Evolutionary conservation across 257 asterid genomes (phyloP), one percentile per base, ranked within the genome.

Genomic region (Plantago elongata): DNA sequence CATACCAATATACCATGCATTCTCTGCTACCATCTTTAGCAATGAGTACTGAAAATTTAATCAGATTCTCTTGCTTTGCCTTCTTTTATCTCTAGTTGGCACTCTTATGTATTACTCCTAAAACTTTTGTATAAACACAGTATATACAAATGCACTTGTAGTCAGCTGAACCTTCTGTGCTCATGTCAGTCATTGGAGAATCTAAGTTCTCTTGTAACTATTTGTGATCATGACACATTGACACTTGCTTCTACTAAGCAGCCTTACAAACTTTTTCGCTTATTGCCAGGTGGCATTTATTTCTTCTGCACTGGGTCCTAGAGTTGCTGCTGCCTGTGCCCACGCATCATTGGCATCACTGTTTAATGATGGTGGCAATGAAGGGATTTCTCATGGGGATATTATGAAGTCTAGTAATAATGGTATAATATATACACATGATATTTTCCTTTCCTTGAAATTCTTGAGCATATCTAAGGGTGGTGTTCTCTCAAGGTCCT

Each of bases 261-360:
- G 1, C 27, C 27, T 22, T 22, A 22, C 27, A 2, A 22, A 22
- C 27, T 22, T 22, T 22, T 1, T 22, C 27, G 56, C 11, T 13
- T 37, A 22, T 42, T 17, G 40, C 27, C 77, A 91, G 98, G 95
- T 88, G 66, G 86, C 98, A 15, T 91, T 91, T 84, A 82, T 91
- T 70, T 88, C 97, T 61, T 86, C 95, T 62, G 85, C 89, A 34
- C 79, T 91, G 71, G 98, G 98, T 56, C 98, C 98, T 14, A 88
- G 98, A 72, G 96, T 91, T 64, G 97, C 97, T 81, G 98, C 98
- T 66, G 95, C 95, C 50, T 91, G 98, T 81, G 95, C 98, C 54
- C 98, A 91, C 75, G 90, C 94, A 64, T 86, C 89, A 42, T 68
- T 91, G 78, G 83, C 83, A 58, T 84, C 84, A 30, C 74, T 91